These are phyloP conservation scores for Nissolia schottii DNA, from an alignment of 306 rosid genomes.

Conservation along the genomic window DNA sequence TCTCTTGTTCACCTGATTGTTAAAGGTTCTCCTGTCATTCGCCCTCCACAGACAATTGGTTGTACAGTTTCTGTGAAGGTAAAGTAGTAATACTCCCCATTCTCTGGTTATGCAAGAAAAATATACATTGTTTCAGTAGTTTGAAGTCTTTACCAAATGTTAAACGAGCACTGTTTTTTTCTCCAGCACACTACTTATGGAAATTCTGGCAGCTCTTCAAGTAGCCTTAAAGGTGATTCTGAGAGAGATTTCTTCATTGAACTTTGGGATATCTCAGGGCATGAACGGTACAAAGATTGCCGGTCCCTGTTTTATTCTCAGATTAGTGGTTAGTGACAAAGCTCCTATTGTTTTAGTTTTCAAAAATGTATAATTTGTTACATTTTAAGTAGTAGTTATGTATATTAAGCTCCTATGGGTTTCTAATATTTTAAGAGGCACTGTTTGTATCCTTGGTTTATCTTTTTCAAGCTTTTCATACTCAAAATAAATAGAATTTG, in stretches of 20 bases:
- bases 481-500: background rate
- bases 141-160: constrained; percentile 17
- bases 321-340: constrained; percentile 65
- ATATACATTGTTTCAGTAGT: constrained; percentile 4
- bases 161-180: constrained; percentile 16
- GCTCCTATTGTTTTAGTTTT: background rate
- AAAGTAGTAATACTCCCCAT: background rate
- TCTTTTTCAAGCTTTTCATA: constrained; percentile 16
- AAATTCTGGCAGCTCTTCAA: constrained; percentile 84
- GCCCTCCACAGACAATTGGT: constrained; percentile 85
- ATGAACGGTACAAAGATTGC: constrained; percentile 92
- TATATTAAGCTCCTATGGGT: background rate
- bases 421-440: background rate
- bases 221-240: constrained; percentile 72
- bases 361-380: background rate
- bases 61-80: constrained; percentile 93
- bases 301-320: constrained; percentile 91
- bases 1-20: constrained; percentile 86
- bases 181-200: constrained; percentile 72
- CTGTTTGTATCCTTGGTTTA: background rate
- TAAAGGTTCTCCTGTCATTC: constrained; percentile 70
- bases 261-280: constrained; percentile 99
- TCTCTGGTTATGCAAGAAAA: background rate
- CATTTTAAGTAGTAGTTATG: constrained; percentile 9
- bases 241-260: constrained; percentile 94